Percentiles rank a stretch among this genome's conserved stretches.
These are phyloP conservation scores for Boletellus deceptivus DNA, from an alignment of 1,284 basidiomycete genomes.

Conservation along the genomic window DNA sequence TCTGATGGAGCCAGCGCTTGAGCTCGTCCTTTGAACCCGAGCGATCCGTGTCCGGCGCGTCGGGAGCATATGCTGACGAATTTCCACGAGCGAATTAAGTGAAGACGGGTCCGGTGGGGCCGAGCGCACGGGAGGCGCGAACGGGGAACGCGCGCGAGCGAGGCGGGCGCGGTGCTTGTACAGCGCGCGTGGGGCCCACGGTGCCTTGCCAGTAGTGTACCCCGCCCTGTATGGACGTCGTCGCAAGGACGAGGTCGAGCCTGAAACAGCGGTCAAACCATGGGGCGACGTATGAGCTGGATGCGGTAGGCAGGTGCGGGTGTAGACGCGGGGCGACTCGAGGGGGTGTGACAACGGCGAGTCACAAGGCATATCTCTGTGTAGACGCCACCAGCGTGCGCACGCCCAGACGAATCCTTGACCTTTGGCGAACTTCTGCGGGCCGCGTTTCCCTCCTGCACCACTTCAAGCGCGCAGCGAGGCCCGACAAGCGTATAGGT, in stretches of 20 bases:
- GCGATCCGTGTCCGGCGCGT: constrained; percentile 1
- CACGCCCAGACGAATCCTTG: too few species aligned
- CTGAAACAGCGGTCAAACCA: constrained; percentile 13
- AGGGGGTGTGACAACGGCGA: too few species aligned
- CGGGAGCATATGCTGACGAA: too few species aligned
- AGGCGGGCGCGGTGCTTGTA: constrained; percentile 4
- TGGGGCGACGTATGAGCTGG: background rate
- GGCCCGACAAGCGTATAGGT: too few species aligned
- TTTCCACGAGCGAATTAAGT: too few species aligned
- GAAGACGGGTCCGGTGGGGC: too few species aligned
- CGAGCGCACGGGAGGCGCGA: constrained; percentile 2
- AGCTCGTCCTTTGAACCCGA: constrained; percentile 1
- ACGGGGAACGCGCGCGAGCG: constrained; percentile 10
- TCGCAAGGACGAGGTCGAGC: background rate
- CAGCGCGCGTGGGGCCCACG: background rate
- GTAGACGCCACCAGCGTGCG: too few species aligned
- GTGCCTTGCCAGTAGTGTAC: background rate
- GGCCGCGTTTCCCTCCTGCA: too few species aligned
- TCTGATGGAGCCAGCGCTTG: constrained; percentile 2
- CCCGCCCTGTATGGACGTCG: background rate
- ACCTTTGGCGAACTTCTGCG: too few species aligned
- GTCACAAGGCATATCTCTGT: too few species aligned
- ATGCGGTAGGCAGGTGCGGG: too few species aligned
- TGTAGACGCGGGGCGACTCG: background rate
- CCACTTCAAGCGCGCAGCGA: too few species aligned